Percentiles rank a stretch among this genome's conserved stretches.
Conservation (phyloP, 164 flowering plant species). For the Piper betle region DNA sequence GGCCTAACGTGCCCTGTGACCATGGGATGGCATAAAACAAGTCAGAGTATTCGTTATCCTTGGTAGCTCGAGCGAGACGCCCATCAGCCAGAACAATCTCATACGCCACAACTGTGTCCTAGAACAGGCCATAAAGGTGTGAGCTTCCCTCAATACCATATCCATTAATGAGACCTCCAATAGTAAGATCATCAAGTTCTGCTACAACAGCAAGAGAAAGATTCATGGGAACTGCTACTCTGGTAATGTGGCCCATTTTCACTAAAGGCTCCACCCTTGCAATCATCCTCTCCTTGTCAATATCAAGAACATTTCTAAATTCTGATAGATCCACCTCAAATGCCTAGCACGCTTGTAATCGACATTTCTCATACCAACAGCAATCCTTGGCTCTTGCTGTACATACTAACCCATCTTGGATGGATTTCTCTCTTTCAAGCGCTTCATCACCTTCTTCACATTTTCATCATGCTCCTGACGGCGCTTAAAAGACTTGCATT, state of each 20-base stretch:
- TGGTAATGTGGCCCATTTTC: conserved; percentile 90
- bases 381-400: conserved; percentile 98
- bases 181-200: conserved; percentile 97
- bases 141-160: conserved; percentile 99
- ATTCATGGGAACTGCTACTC: conserved; percentile 90
- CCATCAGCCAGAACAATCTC: conserved; percentile 92
- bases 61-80: conserved; percentile 73
- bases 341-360: conserved; percentile 96
- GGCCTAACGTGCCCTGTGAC: conserved; percentile 97
- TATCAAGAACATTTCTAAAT: conserved; percentile 69
- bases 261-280: conserved; percentile 94
- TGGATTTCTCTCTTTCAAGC: conserved; percentile 86
- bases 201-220: conserved; percentile 95
- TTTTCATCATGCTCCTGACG: conserved; percentile 97
- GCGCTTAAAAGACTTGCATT: conserved; percentile 68
- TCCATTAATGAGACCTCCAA: conserved; percentile 97
- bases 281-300: conserved; percentile 76
- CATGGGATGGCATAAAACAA: conserved; percentile 93
- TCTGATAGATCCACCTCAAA: conserved; percentile 89
- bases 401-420: conserved; percentile 93
- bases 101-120: conserved; percentile 95
- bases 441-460: conserved; percentile 77
- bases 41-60: conserved; percentile 83
- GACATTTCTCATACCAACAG: conserved; percentile 98
- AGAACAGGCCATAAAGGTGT: conserved; percentile 83